Percentiles rank a stretch among this genome's conserved stretches.
Conservation (phyloP, 1,284 basidiomycete genomes). For the Puccinia triticina region DNA sequence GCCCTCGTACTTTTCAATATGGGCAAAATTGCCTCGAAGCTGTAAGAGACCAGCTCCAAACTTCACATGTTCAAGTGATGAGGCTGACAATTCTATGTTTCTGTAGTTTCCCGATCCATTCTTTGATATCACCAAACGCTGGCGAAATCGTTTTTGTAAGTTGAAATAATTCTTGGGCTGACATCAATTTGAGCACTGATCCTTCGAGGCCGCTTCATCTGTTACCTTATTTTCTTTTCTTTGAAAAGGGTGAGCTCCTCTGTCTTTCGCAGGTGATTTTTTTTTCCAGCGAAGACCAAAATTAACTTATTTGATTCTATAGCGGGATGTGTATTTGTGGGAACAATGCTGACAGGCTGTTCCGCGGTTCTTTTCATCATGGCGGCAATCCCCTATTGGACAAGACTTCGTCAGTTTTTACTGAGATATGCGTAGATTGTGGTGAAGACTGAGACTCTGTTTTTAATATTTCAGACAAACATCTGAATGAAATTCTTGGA, state of each 20-base stretch:
- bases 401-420: constrained; percentile 18
- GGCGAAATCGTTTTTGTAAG: constrained; percentile 33
- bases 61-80: not conserved
- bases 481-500: constrained; percentile 42
- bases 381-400: constrained; percentile 42
- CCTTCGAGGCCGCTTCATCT: not conserved
- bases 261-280: not conserved
- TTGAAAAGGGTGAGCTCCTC: not conserved
- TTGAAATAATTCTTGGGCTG: not conserved
- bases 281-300: not conserved
- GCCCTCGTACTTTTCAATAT: constrained; percentile 36
- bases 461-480: constrained; percentile 29
- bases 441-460: not conserved
- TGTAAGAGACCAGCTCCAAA: not conserved
- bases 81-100: not conserved
- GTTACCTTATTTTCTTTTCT: not conserved
- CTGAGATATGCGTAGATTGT: not conserved
- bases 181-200: not conserved
- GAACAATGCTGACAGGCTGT: constrained; percentile 37
- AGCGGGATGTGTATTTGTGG: constrained; percentile 25
- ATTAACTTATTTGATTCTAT: not conserved
- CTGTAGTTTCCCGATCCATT: constrained; percentile 24
- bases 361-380: constrained; percentile 28
- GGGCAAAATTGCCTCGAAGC: constrained; percentile 36
- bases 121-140: constrained; percentile 29